Evolutionary conservation across 352 stramenopile genomes (phyloP), one percentile per base, ranked within the genome.

Genomic region (Phytophthora ohioensis): DNA sequence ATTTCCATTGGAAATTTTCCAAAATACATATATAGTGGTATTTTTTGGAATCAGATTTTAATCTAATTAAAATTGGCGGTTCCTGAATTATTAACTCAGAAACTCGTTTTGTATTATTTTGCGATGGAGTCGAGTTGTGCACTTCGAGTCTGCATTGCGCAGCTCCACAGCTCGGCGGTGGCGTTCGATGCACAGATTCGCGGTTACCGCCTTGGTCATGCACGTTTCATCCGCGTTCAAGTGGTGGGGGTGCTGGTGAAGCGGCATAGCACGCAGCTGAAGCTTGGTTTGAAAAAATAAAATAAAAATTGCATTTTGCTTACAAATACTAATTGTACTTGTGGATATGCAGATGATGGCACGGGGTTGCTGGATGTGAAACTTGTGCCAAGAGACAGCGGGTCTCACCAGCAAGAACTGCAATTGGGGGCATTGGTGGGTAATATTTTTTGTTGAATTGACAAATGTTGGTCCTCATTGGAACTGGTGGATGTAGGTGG

Each of bases 171-270:
- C 38, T 32, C 59, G n/a, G 54, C 42, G 15, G 63, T 79, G 46
- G n/a, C 31, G 41, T 74, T 58, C 49, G 62, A 84, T 21, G 11
- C 15, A 3, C 64, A 63, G 5, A 47, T 41, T 3, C 58, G 45
- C 3, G 68, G 39, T 13, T 86, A 81, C 45, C 64, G 53, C 12
- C 53, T 82, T 9, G 42, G 12, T 0, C 52, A 43, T 53, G 41
- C 54, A 17, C 15, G 5, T 12, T 82, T 81, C 43, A 68, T 31
- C 36, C 41, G 51, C 6, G 76, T 69, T 63, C 74, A 77, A 36
- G 57, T 83, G n/a, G 35, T 82, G 13, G 79, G 79, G 36, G 51
- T 87, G 27, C 71, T 66, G 32, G 45, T 72, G 13, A 68, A 73
- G 51, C 55, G 71, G 42, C 64, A 45, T 27, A 41, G 52, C 12